These are phyloP conservation scores for Glebionis coronaria DNA, from an alignment of 129 eudicot species.

Conservation along the genomic window DNA sequence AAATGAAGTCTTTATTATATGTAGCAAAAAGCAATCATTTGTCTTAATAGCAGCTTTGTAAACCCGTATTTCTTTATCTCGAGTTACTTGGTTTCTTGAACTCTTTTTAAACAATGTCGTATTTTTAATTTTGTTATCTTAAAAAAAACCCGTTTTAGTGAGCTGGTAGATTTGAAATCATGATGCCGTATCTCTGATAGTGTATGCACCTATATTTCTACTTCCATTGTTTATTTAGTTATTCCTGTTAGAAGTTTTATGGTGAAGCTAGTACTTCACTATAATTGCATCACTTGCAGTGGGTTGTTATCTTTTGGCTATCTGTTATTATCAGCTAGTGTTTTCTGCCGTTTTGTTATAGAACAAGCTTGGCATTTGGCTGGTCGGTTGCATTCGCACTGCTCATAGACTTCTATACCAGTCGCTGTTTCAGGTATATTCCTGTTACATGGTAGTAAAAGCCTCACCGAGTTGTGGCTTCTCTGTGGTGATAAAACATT, in stretches of 20 bases:
- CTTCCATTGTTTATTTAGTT: not conserved
- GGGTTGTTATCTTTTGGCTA: not conserved
- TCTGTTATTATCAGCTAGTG: constrained; percentile 8
- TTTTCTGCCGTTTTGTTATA: constrained; percentile 22
- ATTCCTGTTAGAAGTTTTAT: not conserved
- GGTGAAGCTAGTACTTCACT: not conserved
- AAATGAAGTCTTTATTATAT: constrained; percentile 71
- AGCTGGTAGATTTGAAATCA: constrained; percentile 23
- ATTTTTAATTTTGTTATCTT: constrained; percentile 29
- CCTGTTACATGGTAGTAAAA: not conserved
- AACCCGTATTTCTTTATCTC: constrained; percentile 52
- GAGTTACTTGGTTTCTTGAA: constrained; percentile 39
- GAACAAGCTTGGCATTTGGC: constrained; percentile 9
- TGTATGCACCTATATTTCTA: constrained; percentile 16
- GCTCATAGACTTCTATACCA: constrained; percentile 12
- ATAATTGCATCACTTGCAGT: constrained; percentile 5
- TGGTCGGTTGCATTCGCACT: constrained; percentile 7
- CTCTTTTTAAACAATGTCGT: constrained; percentile 58
- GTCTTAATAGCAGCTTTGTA: constrained; percentile 58
- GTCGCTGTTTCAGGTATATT: constrained; percentile 26
- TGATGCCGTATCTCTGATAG: constrained; percentile 1
- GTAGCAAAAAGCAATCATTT: constrained; percentile 67
- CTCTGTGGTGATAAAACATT: not conserved
- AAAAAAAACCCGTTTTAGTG: constrained; percentile 30
- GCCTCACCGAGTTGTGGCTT: not conserved